A percentile compares a stretch with the other conserved stretches of the same genome.
Evolutionary conservation across 2,329 filamentous ascomycete species (phyloP).

Genomic region (Penicillium corylophilum): DNA sequence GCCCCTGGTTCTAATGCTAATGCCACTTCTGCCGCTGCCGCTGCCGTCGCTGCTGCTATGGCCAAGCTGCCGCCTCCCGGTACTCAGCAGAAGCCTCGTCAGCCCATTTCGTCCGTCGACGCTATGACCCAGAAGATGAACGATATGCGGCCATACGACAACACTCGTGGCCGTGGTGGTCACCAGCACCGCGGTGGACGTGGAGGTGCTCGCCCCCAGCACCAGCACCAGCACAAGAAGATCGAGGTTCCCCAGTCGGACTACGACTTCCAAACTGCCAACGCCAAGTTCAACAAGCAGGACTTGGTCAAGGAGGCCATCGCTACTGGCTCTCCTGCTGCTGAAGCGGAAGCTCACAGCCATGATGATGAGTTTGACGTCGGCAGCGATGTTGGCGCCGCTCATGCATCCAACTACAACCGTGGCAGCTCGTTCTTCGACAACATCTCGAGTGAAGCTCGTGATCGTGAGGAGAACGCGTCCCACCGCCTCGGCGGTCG

Average conservation of each 20-base stretch:
- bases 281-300: constrained; percentile 87
- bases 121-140: constrained; percentile 46
- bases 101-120: constrained; percentile 39
- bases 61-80: constrained; percentile 48
- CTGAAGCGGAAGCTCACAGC: constrained; percentile 51
- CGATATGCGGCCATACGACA: constrained; percentile 46
- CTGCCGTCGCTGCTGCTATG: constrained; percentile 53
- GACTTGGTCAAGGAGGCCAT: constrained; percentile 87
- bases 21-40: constrained; percentile 50
- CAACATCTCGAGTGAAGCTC: constrained; percentile 93
- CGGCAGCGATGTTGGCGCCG: constrained; percentile 29
- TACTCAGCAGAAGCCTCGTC: constrained; percentile 34
- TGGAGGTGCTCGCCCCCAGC: constrained; percentile 46
- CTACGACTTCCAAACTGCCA: constrained; percentile 85
- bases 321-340: constrained; percentile 69
- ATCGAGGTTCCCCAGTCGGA: constrained; percentile 88
- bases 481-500: constrained; percentile 69
- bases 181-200: constrained; percentile 49
- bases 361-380: constrained; percentile 38
- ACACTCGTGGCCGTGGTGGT: constrained; percentile 38
- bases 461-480: constrained; percentile 75
- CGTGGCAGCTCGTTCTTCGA: constrained; percentile 92
- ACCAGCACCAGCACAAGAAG: constrained; percentile 58
- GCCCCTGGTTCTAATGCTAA: constrained; percentile 36
- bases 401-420: constrained; percentile 63